Percentiles rank a stretch among this genome's conserved stretches.
Evolutionary conservation across 306 rosid species (phyloP).

Genomic region (Citrullus amarus): DNA sequence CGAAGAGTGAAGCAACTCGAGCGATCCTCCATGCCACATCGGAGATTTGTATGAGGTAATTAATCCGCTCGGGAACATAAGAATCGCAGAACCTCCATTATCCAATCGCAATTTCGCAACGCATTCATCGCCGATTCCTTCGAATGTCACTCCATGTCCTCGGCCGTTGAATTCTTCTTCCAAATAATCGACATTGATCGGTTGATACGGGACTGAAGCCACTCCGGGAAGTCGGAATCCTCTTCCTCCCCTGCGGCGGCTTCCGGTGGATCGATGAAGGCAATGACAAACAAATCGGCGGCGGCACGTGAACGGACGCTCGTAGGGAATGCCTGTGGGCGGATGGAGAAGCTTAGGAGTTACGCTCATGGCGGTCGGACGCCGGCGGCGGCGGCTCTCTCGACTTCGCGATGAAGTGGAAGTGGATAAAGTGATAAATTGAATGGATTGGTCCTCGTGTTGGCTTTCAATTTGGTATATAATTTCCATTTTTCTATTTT

Average conservation of each 20-base stretch:
- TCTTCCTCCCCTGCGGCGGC: constrained; percentile 10
- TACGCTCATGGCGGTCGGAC: background rate
- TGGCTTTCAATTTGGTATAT: background rate
- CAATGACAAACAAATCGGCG: background rate
- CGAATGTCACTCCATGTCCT: constrained; percentile 79
- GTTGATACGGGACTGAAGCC: constrained; percentile 61
- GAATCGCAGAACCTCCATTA: constrained; percentile 51
- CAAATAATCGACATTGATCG: constrained; percentile 53
- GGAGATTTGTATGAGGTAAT: constrained; percentile 68
- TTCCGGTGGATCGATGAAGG: background rate
- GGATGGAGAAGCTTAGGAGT: background rate
- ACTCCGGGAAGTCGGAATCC: constrained; percentile 27
- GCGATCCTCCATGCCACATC: constrained; percentile 84
- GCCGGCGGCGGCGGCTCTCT: background rate
- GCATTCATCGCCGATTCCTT: constrained; percentile 43
- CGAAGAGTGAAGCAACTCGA: constrained; percentile 61
- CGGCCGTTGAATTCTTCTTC: constrained; percentile 42
- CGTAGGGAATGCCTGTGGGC: background rate
- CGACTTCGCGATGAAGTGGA: background rate
- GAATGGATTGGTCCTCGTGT: background rate
- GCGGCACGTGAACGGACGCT: background rate
- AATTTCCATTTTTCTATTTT: background rate
- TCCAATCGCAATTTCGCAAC: constrained; percentile 53
- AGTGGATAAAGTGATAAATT: background rate
- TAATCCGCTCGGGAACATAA: constrained; percentile 71